Evolutionary conservation across 129 eudicot genomes (phyloP), one percentile per base, ranked within the genome.

Genomic region (Erigeron canadensis): DNA sequence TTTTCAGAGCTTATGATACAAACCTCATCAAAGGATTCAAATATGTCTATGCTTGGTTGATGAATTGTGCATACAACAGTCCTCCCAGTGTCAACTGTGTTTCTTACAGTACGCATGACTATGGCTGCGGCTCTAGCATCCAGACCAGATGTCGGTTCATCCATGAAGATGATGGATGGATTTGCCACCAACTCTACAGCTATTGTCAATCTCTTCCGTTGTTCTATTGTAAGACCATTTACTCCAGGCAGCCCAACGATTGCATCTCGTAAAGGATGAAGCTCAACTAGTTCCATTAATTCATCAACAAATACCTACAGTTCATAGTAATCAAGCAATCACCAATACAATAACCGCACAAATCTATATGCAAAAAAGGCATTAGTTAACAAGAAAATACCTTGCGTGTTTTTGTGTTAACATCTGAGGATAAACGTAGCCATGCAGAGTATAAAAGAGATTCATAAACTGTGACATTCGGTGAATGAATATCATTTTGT

Each of bases 11-110:
- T 44, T 43, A 13, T 43, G 10, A 21, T 6, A 28, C 77, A 15
- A 46, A 72, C 77, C 77, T 72, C 77, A 5, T 72, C 60, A 72
- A 72, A 60, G 1, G 77, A 72, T 46, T 72, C 77, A 72, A 72
- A 72, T n/a, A 72, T 72, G 69, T 72, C 60, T n/a, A 60, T 60
- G 77, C 77, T 72, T 45, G 77, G 77, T 45, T 72, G 77, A 47
- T 72, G 77, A 72, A 72, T 59, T 34, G 76, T 72, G 58, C 76
- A 72, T 15, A 72, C 68, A 45, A 72, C 69, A 23, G 76, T 72
- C 54, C 69, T 72, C 45, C 76, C 76, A 6, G 68, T 60, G 45
- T 72, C 76, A 60, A 72, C 76, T 9, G 77, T 72, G 48, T 46
- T 72, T 72, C 77, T 45, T 60, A 72, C 77, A 10, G 69, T 72